These are phyloP conservation scores for Colletotrichum spaethianum DNA, from an alignment of 2,329 filamentous ascomycete genomes.

Conservation along the genomic window DNA sequence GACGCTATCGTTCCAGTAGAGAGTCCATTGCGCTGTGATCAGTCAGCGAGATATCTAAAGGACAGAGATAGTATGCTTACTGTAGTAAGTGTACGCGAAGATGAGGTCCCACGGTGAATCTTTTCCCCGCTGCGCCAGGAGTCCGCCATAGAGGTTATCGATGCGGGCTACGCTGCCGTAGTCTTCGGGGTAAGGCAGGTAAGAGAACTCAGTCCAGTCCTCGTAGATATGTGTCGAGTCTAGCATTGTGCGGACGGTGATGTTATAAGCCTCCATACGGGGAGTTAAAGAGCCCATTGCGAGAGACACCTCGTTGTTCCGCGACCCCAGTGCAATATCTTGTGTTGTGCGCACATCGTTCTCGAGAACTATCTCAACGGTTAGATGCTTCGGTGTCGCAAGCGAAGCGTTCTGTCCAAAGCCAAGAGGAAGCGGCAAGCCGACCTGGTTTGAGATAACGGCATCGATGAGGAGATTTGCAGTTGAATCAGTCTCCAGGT, in stretches of 20 bases:
- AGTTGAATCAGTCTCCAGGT: constrained; percentile 56
- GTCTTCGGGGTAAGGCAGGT: constrained; percentile 58
- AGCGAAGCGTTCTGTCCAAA: constrained; percentile 42
- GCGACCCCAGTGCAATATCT: constrained; percentile 52
- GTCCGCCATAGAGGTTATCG: constrained; percentile 60
- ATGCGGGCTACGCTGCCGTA: constrained; percentile 60
- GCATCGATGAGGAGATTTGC: constrained; percentile 62
- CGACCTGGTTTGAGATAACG: constrained; percentile 57
- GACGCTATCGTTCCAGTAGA: constrained; percentile 54
- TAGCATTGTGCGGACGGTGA: constrained; percentile 50
- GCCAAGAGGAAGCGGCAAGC: constrained; percentile 51
- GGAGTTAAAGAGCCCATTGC: constrained; percentile 53
- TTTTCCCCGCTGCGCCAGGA: constrained; percentile 44
- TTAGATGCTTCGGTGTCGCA: constrained; percentile 48
- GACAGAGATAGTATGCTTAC: constrained; percentile 57
- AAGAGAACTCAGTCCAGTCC: constrained; percentile 48
- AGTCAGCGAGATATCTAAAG: constrained; percentile 41
- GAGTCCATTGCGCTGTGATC: constrained; percentile 56
- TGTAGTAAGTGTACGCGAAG: constrained; percentile 57
- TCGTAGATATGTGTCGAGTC: constrained; percentile 41
- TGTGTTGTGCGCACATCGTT: constrained; percentile 51
- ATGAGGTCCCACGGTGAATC: constrained; percentile 54
- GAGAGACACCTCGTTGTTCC: constrained; percentile 55
- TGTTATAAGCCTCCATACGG: constrained; percentile 54
- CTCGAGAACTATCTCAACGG: constrained; percentile 52